Base-by-base conservation (phyloP, 1,139 yeast species). In the Saccharomyces hybrid region DNA sequence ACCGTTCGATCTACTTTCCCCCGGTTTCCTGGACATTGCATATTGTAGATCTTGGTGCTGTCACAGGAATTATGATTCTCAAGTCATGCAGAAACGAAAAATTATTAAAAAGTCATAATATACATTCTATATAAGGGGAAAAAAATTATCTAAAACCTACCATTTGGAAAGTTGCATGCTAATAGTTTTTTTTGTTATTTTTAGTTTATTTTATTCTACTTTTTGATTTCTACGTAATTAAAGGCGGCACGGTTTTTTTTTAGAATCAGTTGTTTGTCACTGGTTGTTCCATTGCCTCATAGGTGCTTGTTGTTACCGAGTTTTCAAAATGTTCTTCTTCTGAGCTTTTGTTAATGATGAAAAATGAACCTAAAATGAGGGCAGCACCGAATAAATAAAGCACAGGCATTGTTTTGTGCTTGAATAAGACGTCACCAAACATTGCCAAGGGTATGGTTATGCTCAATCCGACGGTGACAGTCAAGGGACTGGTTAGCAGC, bases 381-480 rank as follows among this genome's bases (percentile, higher is more conserved):
- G 73, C 66, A 0, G 99, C 98, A 1, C 98, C 98, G 46, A 85
- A 65, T 27, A 86, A 73, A 67, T 93, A 93, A 56, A 82, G 67
- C 56, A 77, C 61, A 46, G 87, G 79, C 60, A 88, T 78, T 42
- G 73, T 68, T 60, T 86, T 83, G 38, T 81, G 81, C 65, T 87
- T 85, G 60, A 90, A 73, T 3, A 88, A 56, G 73, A 90, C 79
- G 65, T 93, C 99, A 28, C 97, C 96, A 23, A 89, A 71, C 88
- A 91, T 85, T 1, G 97, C 96, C 56, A 91, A 76, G 0, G 98
- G 98, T 42, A 91, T 91, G 0, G 97, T 88, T 62, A 91, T 82
- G 23, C 95, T 85, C 48, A 91, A 76, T 0, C 98, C 98, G n/a
- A 90, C 95, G 0, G 98, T 91, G 2, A 90, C 97, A 0, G 96